phyloP scores from a whole-genome alignment of 1,284 basidiomycete genomes.

The Trametes sp. region DNA sequence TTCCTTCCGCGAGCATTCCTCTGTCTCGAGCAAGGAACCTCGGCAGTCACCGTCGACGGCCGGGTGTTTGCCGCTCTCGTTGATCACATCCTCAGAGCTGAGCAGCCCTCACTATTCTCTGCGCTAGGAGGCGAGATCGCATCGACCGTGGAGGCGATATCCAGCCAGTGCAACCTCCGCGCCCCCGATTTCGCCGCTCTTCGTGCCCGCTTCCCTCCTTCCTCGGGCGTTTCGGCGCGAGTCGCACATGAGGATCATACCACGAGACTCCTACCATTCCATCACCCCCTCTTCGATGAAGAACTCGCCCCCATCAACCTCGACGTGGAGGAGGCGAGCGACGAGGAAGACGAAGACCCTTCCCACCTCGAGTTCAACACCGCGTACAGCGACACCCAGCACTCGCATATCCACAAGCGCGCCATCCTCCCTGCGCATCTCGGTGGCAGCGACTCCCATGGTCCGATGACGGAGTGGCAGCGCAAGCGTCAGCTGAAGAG shows the following conservation, averaged over 20 bases:
- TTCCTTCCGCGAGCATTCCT: conserved; percentile 53
- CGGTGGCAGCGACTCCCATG: conserved; percentile 50
- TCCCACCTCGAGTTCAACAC: conserved; percentile 49
- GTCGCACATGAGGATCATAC: background rate
- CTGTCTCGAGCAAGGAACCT: conserved; percentile 39
- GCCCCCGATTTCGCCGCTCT: conserved; percentile 24
- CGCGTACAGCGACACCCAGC: conserved; percentile 57
- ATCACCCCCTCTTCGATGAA: conserved; percentile 57
- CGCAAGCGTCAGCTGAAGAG: conserved; percentile 48
- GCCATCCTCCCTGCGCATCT: conserved; percentile 61
- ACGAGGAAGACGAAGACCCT: conserved; percentile 34
- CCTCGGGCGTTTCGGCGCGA: background rate
- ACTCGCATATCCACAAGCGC: conserved; percentile 64
- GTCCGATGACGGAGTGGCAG: conserved; percentile 44
- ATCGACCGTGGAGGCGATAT: conserved; percentile 36
- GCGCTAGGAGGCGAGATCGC: conserved; percentile 44
- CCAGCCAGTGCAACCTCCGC: conserved; percentile 31
- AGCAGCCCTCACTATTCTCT: conserved; percentile 24
- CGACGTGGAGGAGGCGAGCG: conserved; percentile 29
- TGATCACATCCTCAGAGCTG: conserved; percentile 42
- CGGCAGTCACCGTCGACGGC: conserved; percentile 51
- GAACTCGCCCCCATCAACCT: conserved; percentile 51
- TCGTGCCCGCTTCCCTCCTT: conserved; percentile 22
- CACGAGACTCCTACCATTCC: conserved; percentile 56
- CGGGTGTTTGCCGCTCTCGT: conserved; percentile 56